These are phyloP conservation scores for Starmerella stigmatis DNA, from an alignment of 805 yeast genomes.

Conservation along the genomic window DNA sequence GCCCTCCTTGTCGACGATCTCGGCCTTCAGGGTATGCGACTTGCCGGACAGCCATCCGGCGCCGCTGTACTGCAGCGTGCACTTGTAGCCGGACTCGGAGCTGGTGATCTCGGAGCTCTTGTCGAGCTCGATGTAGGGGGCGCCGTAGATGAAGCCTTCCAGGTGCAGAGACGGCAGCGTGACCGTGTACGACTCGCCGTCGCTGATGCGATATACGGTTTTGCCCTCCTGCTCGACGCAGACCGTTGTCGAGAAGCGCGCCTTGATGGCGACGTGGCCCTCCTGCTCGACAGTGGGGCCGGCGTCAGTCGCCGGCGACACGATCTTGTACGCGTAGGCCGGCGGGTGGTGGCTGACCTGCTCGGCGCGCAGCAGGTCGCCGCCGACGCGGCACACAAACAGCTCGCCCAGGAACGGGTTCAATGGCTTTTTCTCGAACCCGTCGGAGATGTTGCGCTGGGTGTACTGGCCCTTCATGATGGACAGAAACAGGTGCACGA, in stretches of 20 bases:
- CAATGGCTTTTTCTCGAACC: conserved; percentile 94
- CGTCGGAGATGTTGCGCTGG: conserved; percentile 80
- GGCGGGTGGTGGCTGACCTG: conserved; percentile 99
- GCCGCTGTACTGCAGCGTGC: conserved; percentile 72
- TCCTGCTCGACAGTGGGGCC: conserved; percentile 59
- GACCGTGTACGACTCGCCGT: conserved; percentile 59
- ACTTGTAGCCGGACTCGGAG: conserved; percentile 56
- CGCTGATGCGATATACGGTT: conserved; percentile 49
- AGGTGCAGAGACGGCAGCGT: conserved; percentile 93
- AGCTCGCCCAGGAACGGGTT: conserved; percentile 94
- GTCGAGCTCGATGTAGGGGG: conserved; percentile 92
- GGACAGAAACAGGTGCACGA: conserved; percentile 81
- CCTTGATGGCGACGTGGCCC: conserved; percentile 84
- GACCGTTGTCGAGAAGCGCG: conserved; percentile 69
- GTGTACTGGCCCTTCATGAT: conserved; percentile 90
- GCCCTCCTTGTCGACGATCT: conserved; percentile 42
- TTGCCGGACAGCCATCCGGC: conserved; percentile 93
- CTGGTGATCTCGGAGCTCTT: conserved; percentile 78
- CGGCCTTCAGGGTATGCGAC: conserved; percentile 84
- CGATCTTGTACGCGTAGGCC: conserved; percentile 79
- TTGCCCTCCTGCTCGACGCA: conserved; percentile 90
- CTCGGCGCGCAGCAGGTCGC: conserved; percentile 70
- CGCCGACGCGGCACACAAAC: conserved; percentile 88
- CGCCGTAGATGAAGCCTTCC: conserved; percentile 81
- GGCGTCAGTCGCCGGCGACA: conserved; percentile 35